Evolutionary conservation across 257 asterid genomes (phyloP).

Genomic region (Scutellaria minor): DNA sequence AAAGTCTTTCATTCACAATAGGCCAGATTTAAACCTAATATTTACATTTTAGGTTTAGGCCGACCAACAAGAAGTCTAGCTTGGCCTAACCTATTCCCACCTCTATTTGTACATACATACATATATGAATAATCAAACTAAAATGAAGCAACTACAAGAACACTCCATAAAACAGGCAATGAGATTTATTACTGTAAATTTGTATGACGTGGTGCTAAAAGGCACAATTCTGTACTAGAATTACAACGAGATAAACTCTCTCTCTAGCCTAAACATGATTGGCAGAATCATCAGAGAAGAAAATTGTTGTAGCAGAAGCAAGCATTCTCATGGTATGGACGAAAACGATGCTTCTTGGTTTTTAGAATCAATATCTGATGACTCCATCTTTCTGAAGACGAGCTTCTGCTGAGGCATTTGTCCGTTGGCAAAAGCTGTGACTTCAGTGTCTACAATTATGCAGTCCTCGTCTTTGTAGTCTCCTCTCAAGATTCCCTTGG

Average conservation of each 20-base stretch:
- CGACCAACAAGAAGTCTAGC: no score
- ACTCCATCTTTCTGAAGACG: conserved; percentile 51
- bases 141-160: not conserved
- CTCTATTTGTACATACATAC: no score
- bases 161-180: not conserved
- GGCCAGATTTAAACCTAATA: no score
- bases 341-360: conserved; percentile 53
- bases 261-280: not conserved
- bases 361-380: conserved; percentile 53
- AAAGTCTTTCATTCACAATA: no score
- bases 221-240: not conserved
- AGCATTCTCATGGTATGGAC: conserved; percentile 36
- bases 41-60: no score
- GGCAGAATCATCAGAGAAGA: not conserved
- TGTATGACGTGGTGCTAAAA: not conserved
- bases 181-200: not conserved
- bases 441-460: conserved; percentile 70
- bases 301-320: not conserved
- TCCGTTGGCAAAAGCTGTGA: conserved; percentile 73
- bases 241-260: not conserved
- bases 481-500: conserved; percentile 89
- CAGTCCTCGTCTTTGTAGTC: conserved; percentile 83
- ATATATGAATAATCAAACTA: no score
- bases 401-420: conserved; percentile 91
- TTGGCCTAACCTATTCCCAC: no score